Conservation (phyloP, 1,284 basidiomycete genomes). For the Fomitopsis palustris region DNA sequence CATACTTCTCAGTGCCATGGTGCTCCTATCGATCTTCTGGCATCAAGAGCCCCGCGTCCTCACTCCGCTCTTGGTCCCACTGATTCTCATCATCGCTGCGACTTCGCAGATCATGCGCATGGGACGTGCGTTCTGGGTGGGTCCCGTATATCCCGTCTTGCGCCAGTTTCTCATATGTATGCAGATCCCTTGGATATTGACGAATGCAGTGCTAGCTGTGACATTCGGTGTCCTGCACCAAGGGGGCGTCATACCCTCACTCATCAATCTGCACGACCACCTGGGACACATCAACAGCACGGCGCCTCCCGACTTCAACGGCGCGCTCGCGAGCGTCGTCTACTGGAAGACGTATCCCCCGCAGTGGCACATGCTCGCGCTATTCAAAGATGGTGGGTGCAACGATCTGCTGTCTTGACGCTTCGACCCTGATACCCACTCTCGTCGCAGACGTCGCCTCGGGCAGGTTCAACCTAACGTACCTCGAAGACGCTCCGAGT, state of each 20-base stretch:
- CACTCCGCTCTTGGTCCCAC: slow-evolving; percentile 32
- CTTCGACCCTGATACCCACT: neutral
- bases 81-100: slow-evolving; percentile 29
- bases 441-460: slow-evolving; percentile 12
- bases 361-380: slow-evolving; percentile 33
- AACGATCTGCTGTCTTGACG: neutral
- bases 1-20: slow-evolving; percentile 27
- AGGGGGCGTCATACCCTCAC: slow-evolving; percentile 38
- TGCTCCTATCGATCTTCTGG: slow-evolving; percentile 32
- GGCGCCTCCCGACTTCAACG: neutral
- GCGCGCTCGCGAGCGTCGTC: slow-evolving; percentile 20
- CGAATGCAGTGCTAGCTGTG: slow-evolving; percentile 27
- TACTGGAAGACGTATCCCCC: slow-evolving; percentile 43
- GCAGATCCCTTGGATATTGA: slow-evolving; percentile 28
- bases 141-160: slow-evolving; percentile 3
- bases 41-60: slow-evolving; percentile 42
- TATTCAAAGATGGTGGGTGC: slow-evolving; percentile 21
- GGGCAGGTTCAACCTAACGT: slow-evolving; percentile 10
- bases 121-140: slow-evolving; percentile 33
- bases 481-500: slow-evolving; percentile 26
- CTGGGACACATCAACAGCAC: slow-evolving; percentile 7
- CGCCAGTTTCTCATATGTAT: neutral
- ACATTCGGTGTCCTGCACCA: slow-evolving; percentile 39
- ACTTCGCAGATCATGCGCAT: slow-evolving; percentile 20
- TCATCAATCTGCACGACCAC: slow-evolving; percentile 31